Conservation (phyloP, 371 early-diverging fungal species). For the Mortierella sp. region DNA sequence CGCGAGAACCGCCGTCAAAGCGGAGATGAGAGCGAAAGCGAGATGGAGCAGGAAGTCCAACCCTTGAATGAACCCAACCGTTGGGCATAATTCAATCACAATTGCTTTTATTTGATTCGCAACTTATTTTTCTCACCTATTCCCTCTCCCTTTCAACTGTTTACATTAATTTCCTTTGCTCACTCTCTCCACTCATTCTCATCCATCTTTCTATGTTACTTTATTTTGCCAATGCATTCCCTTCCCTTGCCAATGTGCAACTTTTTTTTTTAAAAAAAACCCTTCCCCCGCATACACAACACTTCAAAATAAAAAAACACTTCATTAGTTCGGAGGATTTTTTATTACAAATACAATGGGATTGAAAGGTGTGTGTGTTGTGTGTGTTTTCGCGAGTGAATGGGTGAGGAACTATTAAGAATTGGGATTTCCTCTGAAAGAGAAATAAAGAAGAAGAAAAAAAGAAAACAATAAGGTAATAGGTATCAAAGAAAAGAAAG, state of each 20-base stretch:
- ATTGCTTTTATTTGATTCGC: not conserved
- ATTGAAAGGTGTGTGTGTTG: too few relatives aligned
- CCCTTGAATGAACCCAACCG: slow-evolving; percentile 7
- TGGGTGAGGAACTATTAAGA: not conserved
- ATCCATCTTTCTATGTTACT: not conserved
- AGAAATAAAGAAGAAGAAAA: slow-evolving; percentile 5
- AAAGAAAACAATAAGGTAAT: not conserved
- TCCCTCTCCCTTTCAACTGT: not conserved
- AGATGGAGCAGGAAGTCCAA: slow-evolving; percentile 49
- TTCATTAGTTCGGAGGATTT: not conserved
- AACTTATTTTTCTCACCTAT: not conserved
- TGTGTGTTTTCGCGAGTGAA: too few relatives aligned
- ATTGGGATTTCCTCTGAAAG: not conserved
- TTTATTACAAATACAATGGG: slow-evolving; percentile 6
- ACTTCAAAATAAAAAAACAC: not conserved
- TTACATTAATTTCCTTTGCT: not conserved
- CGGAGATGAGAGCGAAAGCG: slow-evolving; percentile 47
- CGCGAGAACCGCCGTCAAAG: slow-evolving; percentile 29
- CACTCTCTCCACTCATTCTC: not conserved
- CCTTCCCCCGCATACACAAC: not conserved
- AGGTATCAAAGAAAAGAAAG: not conserved
- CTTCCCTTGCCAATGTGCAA: too few relatives aligned
- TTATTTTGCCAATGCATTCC: not conserved
- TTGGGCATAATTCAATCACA: slow-evolving; percentile 19
- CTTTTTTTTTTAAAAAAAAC: not conserved